Base-by-base conservation (phyloP, 306 rosid species). In the Lathyrus aphaca region DNA sequence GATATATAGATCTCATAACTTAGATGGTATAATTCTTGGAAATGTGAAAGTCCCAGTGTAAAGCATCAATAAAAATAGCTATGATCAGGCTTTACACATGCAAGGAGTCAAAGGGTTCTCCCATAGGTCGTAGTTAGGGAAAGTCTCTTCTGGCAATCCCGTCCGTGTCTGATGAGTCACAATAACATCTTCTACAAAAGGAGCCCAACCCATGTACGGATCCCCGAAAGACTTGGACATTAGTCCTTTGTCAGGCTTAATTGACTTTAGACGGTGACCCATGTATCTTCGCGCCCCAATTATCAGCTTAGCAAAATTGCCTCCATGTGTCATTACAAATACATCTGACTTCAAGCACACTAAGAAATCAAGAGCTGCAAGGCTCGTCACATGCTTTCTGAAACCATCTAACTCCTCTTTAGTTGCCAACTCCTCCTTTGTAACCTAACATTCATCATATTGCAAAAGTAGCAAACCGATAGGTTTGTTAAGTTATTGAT, bases 161-260 rank as follows among this genome's bases (percentile, higher is more conserved):
- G 96, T 87, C 3, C 97, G 84, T 3, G 97, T 89, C 77, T 87
- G 95, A 77, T 91, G 97, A 60, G 97, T 89, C 35, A 86, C 84
- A 21, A 89, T 87, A 13, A 91, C 99, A 38, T 94, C 99, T 79
- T 94, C 97, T 13, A 88, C 97, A 63, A 94, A 94, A 68, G 89
- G 67, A 2, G 99, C 95, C 97, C 99, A 94, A 2, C 97, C 97
- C 97, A 94, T 91, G 85, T 91, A 94, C 29, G 99, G 99, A 74
- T 94, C 99, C 44, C 99, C 99, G 50, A 94, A 94, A 71, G 99
- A 94, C 68, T 94, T 94, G 14, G 99, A 94, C 99, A 94, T 94
- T 14, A 94, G 85, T 40, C 99, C 99, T 80, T 94, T 94, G 86
- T 94, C 99, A 0, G 99, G 99, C 76, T 94, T 94, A 66, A 94